phyloP scores from a whole-genome alignment of 495 filamentous ascomycete species.

The Clohesyomyces aquaticus region DNA sequence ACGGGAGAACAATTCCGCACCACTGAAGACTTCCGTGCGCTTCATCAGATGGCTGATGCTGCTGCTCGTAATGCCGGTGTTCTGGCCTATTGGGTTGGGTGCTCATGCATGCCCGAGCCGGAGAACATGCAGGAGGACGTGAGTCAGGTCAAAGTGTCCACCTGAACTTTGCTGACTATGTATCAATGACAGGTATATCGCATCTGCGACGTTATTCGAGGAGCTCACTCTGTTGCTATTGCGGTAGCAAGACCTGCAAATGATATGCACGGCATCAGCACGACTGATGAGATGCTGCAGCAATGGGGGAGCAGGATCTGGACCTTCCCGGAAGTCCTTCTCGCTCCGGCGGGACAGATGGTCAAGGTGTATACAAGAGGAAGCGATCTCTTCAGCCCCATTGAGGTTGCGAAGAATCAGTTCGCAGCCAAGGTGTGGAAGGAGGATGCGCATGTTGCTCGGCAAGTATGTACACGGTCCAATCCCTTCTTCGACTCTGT shows the following conservation, averaged over 20 bases:
- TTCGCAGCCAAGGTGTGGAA: conserved; percentile 38
- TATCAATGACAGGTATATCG: conserved; percentile 42
- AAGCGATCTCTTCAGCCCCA: conserved; percentile 7
- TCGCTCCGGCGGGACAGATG: conserved; percentile 40
- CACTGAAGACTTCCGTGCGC: conserved; percentile 17
- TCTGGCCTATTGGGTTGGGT: conserved; percentile 46
- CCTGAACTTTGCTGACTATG: background rate
- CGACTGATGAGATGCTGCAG: conserved; percentile 33
- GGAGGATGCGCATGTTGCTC: conserved; percentile 34
- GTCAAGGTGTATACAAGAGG: conserved; percentile 42
- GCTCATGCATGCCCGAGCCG: conserved; percentile 32
- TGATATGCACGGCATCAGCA: conserved; percentile 8
- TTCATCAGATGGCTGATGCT: conserved; percentile 41
- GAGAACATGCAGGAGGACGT: conserved; percentile 30
- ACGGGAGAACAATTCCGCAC: conserved; percentile 42
- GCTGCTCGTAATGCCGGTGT: conserved; percentile 45
- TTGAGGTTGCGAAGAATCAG: conserved; percentile 27
- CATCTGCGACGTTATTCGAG: conserved; percentile 51
- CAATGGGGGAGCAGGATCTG: conserved; percentile 54
- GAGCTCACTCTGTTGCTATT: conserved; percentile 45
- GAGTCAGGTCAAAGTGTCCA: conserved; percentile 13
- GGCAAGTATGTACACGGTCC: conserved; percentile 31
- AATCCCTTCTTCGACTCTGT: too few relatives aligned
- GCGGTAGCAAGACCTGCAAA: conserved; percentile 32
- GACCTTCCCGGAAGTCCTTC: conserved; percentile 55